Conservation (phyloP, 176 grass and related monocot species). For the Oryza rufipogon region DNA sequence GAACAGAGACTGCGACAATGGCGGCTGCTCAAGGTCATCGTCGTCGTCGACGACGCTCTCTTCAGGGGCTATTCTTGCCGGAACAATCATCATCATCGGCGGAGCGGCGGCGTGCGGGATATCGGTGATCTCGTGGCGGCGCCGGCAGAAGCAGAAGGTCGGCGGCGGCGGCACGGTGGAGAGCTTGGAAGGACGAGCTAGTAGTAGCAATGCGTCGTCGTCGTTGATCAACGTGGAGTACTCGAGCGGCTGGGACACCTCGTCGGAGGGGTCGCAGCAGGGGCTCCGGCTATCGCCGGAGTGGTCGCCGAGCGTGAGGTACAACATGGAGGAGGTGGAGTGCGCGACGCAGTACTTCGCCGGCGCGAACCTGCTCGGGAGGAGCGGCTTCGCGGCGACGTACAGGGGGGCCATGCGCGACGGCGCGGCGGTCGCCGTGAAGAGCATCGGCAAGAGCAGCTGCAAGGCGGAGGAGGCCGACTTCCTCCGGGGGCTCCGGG, state of each 20-base stretch:
- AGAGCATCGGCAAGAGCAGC: conserved; percentile 86
- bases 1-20: conserved; percentile 27
- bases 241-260: conserved; percentile 64
- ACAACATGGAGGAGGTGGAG: conserved; percentile 78
- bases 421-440: conserved; percentile 54
- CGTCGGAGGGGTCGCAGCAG: conserved; percentile 45
- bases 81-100: conserved; percentile 51
- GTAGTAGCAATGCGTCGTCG: conserved; percentile 48
- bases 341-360: conserved; percentile 81
- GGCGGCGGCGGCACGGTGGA: conserved; percentile 61
- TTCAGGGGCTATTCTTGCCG: conserved; percentile 45
- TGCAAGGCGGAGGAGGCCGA: conserved; percentile 76
- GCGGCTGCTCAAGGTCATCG: conserved; percentile 34
- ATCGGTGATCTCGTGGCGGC: conserved; percentile 56
- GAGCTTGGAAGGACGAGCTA: conserved; percentile 53
- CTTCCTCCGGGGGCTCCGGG: conserved; percentile 65
- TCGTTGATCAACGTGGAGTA: conserved; percentile 62
- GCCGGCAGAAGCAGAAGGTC: conserved; percentile 77
- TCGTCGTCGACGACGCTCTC: conserved; percentile 40
- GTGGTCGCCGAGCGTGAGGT: conserved; percentile 65
- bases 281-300: conserved; percentile 45
- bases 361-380: conserved; percentile 58
- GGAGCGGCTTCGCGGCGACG: conserved; percentile 60
- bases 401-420: conserved; percentile 69
- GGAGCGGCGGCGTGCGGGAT: conserved; percentile 47